Evolutionary conservation across 2,329 filamentous ascomycete species (phyloP).

Genomic region (Pezicula radicicola): DNA sequence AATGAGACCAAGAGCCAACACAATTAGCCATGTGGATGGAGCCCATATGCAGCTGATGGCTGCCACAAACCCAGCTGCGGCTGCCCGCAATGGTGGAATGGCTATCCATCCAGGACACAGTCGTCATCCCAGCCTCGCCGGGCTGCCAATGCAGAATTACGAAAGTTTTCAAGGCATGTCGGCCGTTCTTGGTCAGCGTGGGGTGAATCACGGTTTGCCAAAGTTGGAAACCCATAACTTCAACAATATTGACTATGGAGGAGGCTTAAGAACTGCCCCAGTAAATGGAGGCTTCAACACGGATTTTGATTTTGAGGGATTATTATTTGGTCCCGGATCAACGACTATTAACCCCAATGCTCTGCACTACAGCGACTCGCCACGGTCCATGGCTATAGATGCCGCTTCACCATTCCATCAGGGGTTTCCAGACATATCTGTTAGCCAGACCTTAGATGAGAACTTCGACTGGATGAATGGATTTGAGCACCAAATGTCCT

Average conservation of each 20-base stretch:
- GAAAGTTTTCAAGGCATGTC: slow-evolving; percentile 74
- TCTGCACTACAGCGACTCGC: slow-evolving; percentile 81
- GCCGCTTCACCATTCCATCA: slow-evolving; percentile 58
- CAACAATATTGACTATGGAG: slow-evolving; percentile 59
- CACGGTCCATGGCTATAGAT: slow-evolving; percentile 63
- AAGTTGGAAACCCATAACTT: slow-evolving; percentile 80
- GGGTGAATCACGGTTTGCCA: slow-evolving; percentile 65
- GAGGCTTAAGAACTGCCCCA: slow-evolving; percentile 76
- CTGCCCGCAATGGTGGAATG: slow-evolving; percentile 44
- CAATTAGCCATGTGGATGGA: slow-evolving; percentile 89
- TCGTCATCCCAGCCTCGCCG: slow-evolving; percentile 73
- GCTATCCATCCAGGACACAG: slow-evolving; percentile 48
- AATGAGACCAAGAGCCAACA: slow-evolving; percentile 90
- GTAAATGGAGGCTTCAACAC: slow-evolving; percentile 58
- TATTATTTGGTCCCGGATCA: slow-evolving; percentile 68
- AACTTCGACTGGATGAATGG: slow-evolving; percentile 81
- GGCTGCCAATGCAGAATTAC: slow-evolving; percentile 58
- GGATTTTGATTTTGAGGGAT: slow-evolving; percentile 67
- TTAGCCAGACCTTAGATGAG: slow-evolving; percentile 65
- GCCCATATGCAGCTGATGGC: slow-evolving; percentile 71
- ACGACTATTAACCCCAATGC: slow-evolving; percentile 70
- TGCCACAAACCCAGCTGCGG: slow-evolving; percentile 45
- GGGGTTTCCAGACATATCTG: slow-evolving; percentile 55
- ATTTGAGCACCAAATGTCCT: slow-evolving; percentile 74
- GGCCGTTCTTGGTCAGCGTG: slow-evolving; percentile 62